Base-by-base conservation (phyloP, 2,329 filamentous ascomycete genomes). In the Venturia oleaginea region DNA sequence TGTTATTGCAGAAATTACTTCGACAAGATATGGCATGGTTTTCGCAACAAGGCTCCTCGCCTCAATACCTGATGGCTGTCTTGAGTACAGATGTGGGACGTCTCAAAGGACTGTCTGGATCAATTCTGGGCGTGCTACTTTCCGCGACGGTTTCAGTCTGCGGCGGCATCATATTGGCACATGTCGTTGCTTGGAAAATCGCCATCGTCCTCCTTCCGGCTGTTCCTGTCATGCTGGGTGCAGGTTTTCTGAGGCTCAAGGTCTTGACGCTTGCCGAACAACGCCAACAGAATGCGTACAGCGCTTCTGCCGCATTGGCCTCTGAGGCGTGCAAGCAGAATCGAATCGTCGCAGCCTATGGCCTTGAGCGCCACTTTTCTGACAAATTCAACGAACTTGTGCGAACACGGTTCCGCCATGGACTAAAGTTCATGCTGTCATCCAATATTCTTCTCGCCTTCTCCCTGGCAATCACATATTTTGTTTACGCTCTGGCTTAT, bases 1-100 rank as follows among this genome's bases (percentile, higher is more conserved):
- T 32, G 19, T 7, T 64, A 13, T 64, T 64, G 46, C 60, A 64
- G 30, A 51, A 64, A n/a, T 15, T 83, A 1, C 74, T 86, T 6
- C 76, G 79, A 24, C 83, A 86, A 68, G 81, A 84, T 66, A 81
- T 86, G 71, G 67, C 74, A 11, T 82, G 79, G 79, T 81, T 80
- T 63, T 51, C 73, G 75, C 6, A 76, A 75, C 1, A 76, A 77
- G 43, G 77, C 76, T 10, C 75, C 78, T 10, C 76, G 79, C 37
- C 72, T 75, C 1, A 72, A 82, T 13, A 77, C 81, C 71, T 75
- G 76, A 5, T 76, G 74, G 65, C 73, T 82, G 63, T 78, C 76
- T 46, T 46, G 43, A 46, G 43, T 64, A 79, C 77, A 66, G 80
- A 82, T 66, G 76, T 78, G n/a, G 76, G 77, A 1, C 76, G 79